A percentile compares a stretch with the other conserved stretches of the same genome.
Conservation (phyloP, 2,329 filamentous ascomycete genomes). For the Drechslerella dactyloides region DNA sequence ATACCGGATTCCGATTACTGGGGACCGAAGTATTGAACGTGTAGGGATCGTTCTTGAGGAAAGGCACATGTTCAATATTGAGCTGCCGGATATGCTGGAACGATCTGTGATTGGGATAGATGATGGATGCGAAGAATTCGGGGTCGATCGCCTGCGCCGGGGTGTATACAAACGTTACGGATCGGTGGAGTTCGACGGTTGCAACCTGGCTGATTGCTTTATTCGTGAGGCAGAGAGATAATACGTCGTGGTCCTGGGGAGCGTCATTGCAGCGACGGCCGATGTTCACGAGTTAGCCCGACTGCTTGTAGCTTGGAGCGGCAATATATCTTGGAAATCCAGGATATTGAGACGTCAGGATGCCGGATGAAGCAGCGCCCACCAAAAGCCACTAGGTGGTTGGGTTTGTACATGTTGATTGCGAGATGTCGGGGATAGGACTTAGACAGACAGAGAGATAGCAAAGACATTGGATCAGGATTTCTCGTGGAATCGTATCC, state of each 20-base stretch:
- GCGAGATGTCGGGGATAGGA: neutral
- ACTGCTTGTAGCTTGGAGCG: neutral
- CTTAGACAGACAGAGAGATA: neutral
- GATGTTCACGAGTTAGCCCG: neutral
- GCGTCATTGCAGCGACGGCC: neutral
- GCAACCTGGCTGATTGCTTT: neutral
- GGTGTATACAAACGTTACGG: neutral
- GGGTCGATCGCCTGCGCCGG: neutral
- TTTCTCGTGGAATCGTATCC: neutral
- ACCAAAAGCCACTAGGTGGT: too few relatives aligned
- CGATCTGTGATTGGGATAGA: neutral
- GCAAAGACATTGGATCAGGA: neutral
- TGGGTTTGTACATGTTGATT: too few relatives aligned
- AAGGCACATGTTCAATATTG: neutral
- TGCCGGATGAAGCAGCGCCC: too few relatives aligned
- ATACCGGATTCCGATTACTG: neutral
- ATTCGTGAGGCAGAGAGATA: neutral
- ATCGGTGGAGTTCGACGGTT: neutral
- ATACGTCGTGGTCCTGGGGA: neutral
- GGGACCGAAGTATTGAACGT: neutral
- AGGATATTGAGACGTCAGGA: neutral
- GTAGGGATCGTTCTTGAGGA: neutral
- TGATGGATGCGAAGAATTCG: neutral
- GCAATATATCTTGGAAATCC: too few relatives aligned
- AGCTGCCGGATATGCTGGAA: neutral